Evolutionary conservation across 2,329 filamentous ascomycete species (phyloP).

Genomic region (Elsinoe perseae): DNA sequence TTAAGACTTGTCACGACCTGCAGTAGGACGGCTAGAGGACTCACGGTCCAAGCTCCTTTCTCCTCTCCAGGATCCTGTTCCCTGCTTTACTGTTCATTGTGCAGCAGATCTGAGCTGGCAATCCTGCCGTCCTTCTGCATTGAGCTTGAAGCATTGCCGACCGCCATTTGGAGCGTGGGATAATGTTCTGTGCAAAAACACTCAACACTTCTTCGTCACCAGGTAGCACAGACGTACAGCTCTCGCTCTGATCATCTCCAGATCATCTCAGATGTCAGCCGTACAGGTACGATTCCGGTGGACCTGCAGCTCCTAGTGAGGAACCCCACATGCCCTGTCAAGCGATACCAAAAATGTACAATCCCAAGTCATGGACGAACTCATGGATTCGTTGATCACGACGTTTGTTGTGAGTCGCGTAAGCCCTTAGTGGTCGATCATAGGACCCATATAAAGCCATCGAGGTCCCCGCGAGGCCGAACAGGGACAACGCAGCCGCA

Average conservation of each 20-base stretch:
- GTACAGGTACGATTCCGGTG: too few relatives aligned
- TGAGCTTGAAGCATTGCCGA: not conserved
- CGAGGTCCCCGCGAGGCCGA: conserved; percentile 1
- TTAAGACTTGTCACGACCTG: conserved; percentile 5
- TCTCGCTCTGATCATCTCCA: not conserved
- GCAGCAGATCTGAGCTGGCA: conserved; percentile 11
- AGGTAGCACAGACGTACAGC: not conserved
- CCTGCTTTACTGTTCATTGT: conserved; percentile 4
- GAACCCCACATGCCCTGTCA: conserved; percentile 13
- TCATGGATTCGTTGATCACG: conserved; percentile 8
- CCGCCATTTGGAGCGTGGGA: not conserved
- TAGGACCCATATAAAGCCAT: not conserved
- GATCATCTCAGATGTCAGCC: too few relatives aligned
- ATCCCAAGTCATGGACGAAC: conserved; percentile 14
- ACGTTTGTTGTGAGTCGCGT: conserved; percentile 6
- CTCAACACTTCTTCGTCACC: not conserved
- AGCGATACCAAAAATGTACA: conserved; percentile 11
- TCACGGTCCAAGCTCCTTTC: conserved; percentile 2
- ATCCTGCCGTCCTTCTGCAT: conserved; percentile 10
- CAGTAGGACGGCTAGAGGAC: not conserved
- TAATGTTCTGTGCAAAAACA: not conserved
- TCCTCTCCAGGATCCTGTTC: conserved; percentile 11
- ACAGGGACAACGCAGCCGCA: conserved; percentile 14
- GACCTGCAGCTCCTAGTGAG: conserved; percentile 5
- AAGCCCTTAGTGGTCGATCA: conserved; percentile 14